Evolutionary conservation across 164 flowering plant genomes (phyloP).

Genomic region (Tetracentron sinense): DNA sequence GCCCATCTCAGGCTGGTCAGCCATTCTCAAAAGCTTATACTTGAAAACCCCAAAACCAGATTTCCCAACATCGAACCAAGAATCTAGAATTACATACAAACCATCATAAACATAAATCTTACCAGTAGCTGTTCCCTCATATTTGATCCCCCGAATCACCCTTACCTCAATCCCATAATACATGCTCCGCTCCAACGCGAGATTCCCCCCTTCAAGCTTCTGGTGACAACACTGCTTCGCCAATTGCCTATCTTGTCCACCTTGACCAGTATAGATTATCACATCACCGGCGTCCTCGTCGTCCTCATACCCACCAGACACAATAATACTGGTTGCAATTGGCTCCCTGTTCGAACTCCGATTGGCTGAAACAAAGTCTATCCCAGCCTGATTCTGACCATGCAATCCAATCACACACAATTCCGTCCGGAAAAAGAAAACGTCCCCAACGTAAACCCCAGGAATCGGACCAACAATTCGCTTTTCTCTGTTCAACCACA

Average conservation of each 20-base stretch:
- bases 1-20: constrained; percentile 82
- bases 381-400: constrained; percentile 55
- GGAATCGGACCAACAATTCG: constrained; percentile 78
- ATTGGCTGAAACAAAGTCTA: constrained; percentile 38
- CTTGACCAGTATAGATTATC: constrained; percentile 78
- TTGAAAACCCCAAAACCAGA: constrained; percentile 89
- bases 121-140: constrained; percentile 39
- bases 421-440: constrained; percentile 75
- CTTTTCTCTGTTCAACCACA: constrained; percentile 77
- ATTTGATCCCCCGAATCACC: constrained; percentile 75
- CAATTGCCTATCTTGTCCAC: constrained; percentile 54
- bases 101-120: constrained; percentile 92
- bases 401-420: constrained; percentile 78
- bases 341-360: constrained; percentile 49
- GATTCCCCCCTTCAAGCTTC: constrained; percentile 79
- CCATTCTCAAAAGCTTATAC: constrained; percentile 65
- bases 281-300: constrained; percentile 76
- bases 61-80: constrained; percentile 82
- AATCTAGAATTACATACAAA: constrained; percentile 56
- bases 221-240: constrained; percentile 51
- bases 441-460: constrained; percentile 70
- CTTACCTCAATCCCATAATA: constrained; percentile 73
- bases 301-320: constrained; percentile 91
- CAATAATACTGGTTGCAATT: constrained; percentile 81
- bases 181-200: constrained; percentile 83